Conservation (phyloP, 306 rosid species). For the Biancaea sappan region DNA sequence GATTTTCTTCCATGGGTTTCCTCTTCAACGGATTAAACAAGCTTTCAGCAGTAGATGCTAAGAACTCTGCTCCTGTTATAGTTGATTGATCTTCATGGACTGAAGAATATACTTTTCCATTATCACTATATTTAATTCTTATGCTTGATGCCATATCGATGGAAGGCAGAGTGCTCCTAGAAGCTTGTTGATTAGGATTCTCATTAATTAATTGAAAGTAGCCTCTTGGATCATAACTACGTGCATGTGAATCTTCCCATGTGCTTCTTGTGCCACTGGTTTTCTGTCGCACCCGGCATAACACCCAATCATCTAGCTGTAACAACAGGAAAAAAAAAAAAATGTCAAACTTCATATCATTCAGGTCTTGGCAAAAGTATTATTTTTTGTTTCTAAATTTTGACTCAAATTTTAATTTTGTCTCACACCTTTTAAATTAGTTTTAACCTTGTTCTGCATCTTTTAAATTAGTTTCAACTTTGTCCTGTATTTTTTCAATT, state of each 20-base stretch:
- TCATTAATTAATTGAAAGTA: slow-evolving; percentile 14
- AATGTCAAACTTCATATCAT: not conserved
- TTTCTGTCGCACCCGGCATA: slow-evolving; percentile 46
- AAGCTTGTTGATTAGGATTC: slow-evolving; percentile 30
- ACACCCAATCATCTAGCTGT: slow-evolving; percentile 55
- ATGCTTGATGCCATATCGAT: slow-evolving; percentile 18
- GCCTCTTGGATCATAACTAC: slow-evolving; percentile 20
- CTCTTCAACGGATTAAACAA: slow-evolving; percentile 31
- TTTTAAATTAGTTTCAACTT: too few species aligned
- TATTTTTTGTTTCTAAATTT: too few species aligned
- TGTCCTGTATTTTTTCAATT: too few species aligned
- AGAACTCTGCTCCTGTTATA: not conserved
- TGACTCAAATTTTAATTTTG: too few species aligned
- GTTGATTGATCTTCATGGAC: not conserved
- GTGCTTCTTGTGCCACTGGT: slow-evolving; percentile 25
- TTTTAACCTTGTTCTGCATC: too few species aligned
- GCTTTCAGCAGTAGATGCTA: slow-evolving; percentile 17
- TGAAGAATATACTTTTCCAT: slow-evolving; percentile 1
- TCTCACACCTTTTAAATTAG: too few species aligned
- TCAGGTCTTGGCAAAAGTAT: too few species aligned
- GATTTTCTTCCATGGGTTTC: slow-evolving; percentile 15
- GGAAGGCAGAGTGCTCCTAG: slow-evolving; percentile 20
- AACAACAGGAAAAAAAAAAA: not conserved
- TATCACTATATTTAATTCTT: slow-evolving; percentile 15
- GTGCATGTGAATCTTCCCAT: slow-evolving; percentile 31